Conservation (phyloP, 2,329 filamentous ascomycete genomes). For the Fusarium sp. region DNA sequence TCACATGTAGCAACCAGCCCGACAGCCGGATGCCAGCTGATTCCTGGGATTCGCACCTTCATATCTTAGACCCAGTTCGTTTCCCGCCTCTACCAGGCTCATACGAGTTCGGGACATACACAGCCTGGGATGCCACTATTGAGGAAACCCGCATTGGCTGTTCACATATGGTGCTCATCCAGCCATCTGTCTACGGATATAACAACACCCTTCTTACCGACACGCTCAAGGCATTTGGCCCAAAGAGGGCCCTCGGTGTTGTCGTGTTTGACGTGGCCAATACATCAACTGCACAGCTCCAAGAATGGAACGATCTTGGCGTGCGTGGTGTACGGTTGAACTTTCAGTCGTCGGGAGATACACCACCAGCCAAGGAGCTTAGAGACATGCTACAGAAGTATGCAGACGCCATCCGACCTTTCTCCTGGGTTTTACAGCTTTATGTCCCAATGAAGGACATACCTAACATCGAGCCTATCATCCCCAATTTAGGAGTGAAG, state of each 20-base stretch:
- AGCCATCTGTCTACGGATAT: not conserved
- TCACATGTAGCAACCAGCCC: not conserved
- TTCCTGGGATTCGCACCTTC: not conserved
- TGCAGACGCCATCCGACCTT: not conserved
- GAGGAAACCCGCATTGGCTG: not conserved
- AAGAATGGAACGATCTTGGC: not conserved
- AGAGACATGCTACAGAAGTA: not conserved
- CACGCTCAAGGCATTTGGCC: not conserved
- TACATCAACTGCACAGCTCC: not conserved
- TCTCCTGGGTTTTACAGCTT: not conserved
- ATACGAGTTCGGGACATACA: not conserved
- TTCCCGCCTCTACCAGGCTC: not conserved
- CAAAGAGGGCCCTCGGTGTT: not conserved
- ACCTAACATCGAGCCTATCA: not conserved
- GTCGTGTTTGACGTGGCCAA: not conserved
- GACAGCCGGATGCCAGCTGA: not conserved
- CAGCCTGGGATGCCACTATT: not conserved
- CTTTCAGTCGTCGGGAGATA: not conserved
- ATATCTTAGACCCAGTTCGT: not conserved
- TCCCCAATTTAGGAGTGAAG: not conserved
- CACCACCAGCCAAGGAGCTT: not conserved
- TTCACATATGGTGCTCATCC: not conserved
- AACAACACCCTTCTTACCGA: not conserved
- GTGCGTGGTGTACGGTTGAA: not conserved
- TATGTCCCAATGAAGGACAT: not conserved